These are phyloP conservation scores for Mimosa bimucronata DNA, from an alignment of 306 rosid species.

Conservation along the genomic window DNA sequence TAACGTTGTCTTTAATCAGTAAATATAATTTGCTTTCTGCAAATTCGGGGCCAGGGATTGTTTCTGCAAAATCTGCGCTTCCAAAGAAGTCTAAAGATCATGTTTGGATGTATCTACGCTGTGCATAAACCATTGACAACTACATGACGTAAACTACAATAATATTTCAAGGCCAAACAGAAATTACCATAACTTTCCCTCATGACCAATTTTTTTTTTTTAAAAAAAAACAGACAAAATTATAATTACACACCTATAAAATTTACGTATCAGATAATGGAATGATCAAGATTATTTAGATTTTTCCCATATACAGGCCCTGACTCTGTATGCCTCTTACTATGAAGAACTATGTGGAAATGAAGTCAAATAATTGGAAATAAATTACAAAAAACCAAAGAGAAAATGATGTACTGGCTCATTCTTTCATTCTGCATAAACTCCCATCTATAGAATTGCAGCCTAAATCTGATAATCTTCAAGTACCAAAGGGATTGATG, in stretches of 20 bases:
- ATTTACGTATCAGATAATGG: no score
- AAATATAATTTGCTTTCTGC: background rate
- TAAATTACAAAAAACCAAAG: background rate
- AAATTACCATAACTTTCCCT: background rate
- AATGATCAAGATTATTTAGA: background rate
- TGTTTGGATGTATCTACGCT: background rate
- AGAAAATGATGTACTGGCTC: background rate
- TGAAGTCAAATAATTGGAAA: background rate
- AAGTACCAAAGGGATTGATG: background rate
- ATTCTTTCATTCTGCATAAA: background rate
- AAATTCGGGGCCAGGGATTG: background rate
- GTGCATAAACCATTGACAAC: background rate
- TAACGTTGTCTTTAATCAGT: background rate
- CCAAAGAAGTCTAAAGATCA: background rate
- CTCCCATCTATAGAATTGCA: conserved; percentile 23
- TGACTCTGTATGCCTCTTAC: background rate
- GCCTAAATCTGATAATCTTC: background rate
- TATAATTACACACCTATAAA: no score
- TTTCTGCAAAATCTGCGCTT: background rate
- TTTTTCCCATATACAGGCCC: background rate
- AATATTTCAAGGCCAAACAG: background rate
- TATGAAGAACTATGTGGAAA: background rate
- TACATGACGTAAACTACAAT: background rate
- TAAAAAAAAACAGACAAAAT: no score
- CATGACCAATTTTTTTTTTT: background rate